These are phyloP conservation scores for Moniliophthora roreri DNA, from an alignment of 1,284 basidiomycete species.

Conservation along the genomic window DNA sequence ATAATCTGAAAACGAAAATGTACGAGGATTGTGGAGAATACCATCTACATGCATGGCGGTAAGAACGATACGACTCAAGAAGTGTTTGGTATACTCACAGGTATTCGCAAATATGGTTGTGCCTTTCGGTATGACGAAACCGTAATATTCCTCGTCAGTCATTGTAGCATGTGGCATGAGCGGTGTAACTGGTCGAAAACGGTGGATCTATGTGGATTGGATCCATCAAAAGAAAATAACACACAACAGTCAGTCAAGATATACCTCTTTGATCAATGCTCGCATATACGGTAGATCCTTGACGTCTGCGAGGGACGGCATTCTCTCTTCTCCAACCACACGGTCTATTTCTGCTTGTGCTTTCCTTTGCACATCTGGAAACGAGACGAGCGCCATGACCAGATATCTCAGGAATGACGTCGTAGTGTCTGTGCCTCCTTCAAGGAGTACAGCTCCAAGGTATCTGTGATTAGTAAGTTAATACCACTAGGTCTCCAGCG, in stretches of 20 bases:
- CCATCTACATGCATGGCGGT: constrained; percentile 9
- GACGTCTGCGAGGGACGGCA: constrained; percentile 24
- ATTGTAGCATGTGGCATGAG: constrained; percentile 16
- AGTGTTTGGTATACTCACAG: constrained; percentile 9
- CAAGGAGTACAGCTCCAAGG: constrained; percentile 18
- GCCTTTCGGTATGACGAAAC: constrained; percentile 18
- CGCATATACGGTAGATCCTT: constrained; percentile 28
- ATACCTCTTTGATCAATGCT: constrained; percentile 24
- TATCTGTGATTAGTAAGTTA: constrained; percentile 12
- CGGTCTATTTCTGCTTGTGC: constrained; percentile 29
- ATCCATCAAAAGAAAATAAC: not conserved
- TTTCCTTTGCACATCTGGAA: constrained; percentile 24
- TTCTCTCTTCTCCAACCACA: constrained; percentile 21
- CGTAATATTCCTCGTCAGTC: constrained; percentile 14
- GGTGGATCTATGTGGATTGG: constrained; percentile 19
- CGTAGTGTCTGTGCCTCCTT: constrained; percentile 20
- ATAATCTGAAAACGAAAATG: not conserved
- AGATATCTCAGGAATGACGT: constrained; percentile 15
- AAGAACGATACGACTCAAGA: not conserved
- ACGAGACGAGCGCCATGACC: constrained; percentile 15
- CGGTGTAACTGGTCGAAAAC: constrained; percentile 20
- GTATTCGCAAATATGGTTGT: constrained; percentile 18
- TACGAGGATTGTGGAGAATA: constrained; percentile 19
- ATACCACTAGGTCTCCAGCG: no score
- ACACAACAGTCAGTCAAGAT: no score